phyloP scores from a whole-genome alignment of 305 asterid genomes.

The Solanum hybrid region DNA sequence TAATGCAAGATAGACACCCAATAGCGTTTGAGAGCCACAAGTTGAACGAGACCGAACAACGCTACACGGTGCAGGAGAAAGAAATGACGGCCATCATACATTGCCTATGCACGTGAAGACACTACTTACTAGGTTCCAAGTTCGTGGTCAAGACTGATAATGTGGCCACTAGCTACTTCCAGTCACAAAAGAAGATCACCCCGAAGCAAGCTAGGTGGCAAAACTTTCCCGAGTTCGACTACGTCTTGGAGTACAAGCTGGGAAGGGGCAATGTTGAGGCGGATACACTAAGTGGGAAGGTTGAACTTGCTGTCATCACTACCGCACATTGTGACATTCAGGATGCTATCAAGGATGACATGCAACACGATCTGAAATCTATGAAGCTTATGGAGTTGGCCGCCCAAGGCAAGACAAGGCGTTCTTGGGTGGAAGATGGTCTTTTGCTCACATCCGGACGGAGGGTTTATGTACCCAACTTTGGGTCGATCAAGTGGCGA shows the following conservation, averaged over 20 bases:
- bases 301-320: too few species aligned
- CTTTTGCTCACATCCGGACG: too few species aligned
- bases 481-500: not conserved
- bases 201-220: not conserved
- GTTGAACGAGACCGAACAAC: not conserved
- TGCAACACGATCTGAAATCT: not conserved
- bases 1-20: not conserved
- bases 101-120: not conserved
- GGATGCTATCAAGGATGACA: not conserved
- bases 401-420: not conserved
- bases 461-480: not conserved
- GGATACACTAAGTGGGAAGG: not conserved
- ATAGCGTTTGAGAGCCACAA: not conserved
- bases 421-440: not conserved
- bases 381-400: not conserved
- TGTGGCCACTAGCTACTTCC: not conserved
- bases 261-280: not conserved
- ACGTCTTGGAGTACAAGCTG: not conserved
- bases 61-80: not conserved
- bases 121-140: not conserved
- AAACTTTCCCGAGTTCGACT: not conserved
- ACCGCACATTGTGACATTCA: not conserved
- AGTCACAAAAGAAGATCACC: not conserved
- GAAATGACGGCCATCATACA: not conserved
- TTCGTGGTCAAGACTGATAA: not conserved